Evolutionary conservation across 768 basidiomycete genomes (phyloP).

Genomic region (Suillus lakei): DNA sequence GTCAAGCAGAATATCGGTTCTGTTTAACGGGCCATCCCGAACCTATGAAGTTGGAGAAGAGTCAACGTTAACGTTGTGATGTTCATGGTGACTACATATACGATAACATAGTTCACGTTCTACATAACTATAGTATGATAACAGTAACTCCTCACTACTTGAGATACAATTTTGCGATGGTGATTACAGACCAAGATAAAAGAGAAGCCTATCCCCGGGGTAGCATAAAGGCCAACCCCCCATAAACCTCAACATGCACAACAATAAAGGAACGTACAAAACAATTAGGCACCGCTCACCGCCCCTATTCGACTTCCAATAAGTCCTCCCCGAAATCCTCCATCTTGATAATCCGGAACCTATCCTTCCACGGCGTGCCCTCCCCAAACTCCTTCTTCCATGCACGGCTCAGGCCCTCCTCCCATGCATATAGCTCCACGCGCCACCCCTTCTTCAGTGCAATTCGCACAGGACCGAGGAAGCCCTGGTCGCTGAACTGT

Average conservation of each 20-base stretch:
- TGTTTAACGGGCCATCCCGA: too few species aligned
- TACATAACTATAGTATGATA: background rate
- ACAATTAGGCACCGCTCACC: slow-evolving; percentile 13
- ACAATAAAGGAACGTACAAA: slow-evolving; percentile 3
- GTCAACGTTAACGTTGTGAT: background rate
- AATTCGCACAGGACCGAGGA: slow-evolving; percentile 83
- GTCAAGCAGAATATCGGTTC: background rate
- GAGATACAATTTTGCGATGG: background rate
- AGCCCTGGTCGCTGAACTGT: slow-evolving; percentile 93
- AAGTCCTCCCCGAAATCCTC: slow-evolving; percentile 69
- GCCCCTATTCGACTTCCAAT: slow-evolving; percentile 46
- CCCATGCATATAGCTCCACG: slow-evolving; percentile 96
- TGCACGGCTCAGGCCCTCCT: slow-evolving; percentile 76
- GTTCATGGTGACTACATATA: background rate
- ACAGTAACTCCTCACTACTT: background rate
- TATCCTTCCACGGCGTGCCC: slow-evolving; percentile 43
- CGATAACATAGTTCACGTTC: background rate
- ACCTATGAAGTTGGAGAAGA: background rate
- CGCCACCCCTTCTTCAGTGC: slow-evolving; percentile 91
- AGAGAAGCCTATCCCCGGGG: background rate
- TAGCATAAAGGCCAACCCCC: background rate
- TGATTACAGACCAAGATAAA: background rate
- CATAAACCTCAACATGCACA: background rate
- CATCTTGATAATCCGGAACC: slow-evolving; percentile 63
- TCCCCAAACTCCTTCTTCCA: slow-evolving; percentile 79